Evolutionary conservation across 148 eudicot species (phyloP).

Genomic region (Persicaria tinctoria): DNA sequence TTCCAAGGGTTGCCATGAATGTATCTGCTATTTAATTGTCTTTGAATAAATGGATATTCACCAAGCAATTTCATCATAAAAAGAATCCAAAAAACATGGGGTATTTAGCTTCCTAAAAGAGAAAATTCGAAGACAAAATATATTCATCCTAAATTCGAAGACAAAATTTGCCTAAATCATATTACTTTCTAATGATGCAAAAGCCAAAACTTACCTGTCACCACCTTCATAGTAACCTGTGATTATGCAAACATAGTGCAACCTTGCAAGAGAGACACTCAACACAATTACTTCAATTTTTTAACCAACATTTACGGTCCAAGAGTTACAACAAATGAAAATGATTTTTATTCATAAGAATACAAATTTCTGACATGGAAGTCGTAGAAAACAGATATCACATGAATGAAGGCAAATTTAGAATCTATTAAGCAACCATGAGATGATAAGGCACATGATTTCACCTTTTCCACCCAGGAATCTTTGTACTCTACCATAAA

Average conservation of each 20-base stretch:
- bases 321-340: not conserved
- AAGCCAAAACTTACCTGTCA: conserved; percentile 71
- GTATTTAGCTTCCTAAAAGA: no score
- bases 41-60: no score
- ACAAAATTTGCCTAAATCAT: no score
- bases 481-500: conserved; percentile 91
- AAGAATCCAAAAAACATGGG: no score
- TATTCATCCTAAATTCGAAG: no score
- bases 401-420: not conserved
- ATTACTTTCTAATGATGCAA: not conserved
- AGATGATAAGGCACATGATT: conserved; percentile 10
- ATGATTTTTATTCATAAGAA: not conserved
- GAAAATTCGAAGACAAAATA: no score
- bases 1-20: no score
- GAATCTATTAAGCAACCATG: not conserved
- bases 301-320: not conserved
- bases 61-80: no score
- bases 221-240: conserved; percentile 97
- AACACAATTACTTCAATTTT: not conserved
- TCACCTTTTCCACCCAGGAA: conserved; percentile 97
- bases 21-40: no score
- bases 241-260: conserved; percentile 87
- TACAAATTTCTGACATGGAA: not conserved
- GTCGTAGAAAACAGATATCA: not conserved
- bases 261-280: conserved; percentile 41